Base-by-base conservation (phyloP, 306 rosid species). In the Boehmeria nivea region DNA sequence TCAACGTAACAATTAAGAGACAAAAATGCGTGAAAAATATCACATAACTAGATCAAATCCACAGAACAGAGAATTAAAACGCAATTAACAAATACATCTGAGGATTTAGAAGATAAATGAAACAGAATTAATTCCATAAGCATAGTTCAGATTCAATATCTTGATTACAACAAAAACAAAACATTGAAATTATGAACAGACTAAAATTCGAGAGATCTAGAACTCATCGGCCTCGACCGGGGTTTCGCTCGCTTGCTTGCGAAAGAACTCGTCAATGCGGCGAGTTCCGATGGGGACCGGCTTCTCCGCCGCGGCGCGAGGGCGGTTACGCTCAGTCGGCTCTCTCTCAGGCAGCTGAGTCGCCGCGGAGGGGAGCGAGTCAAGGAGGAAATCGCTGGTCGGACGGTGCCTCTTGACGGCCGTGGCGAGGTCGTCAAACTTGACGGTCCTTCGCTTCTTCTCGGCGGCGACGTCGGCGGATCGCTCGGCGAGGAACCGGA, bases 361-460 rank as follows among this genome's bases (percentile, higher is more conserved):
- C 1, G 83, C 79, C 48, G 43, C 27, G 6, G 87, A 85, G 56
- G 88, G 89, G 53, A 87, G 93, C 33, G 82, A 84, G 36, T 87
- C 96, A 11, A 87, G 81, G 38, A 91, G 99, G 67, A 87, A 91
- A 69, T 91, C 95, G 33, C 80, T 60, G 23, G 84, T 85, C 1
- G 87, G 83, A 0, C 68, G 78, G 67, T 93, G 93, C 58, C 86
- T 84, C 81, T 85, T 85, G 22, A 78, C 89, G 20, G 94, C 86
- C 59, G 58, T 43, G 51, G 85, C 54, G 0, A 84, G 12, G 67
- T 87, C 89, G 22, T 87, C 94, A 0, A 87, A 83, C 69, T 83
- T 93, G 59, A 93, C 83, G 7, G 72, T 83, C 81, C 79, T 84
- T 51, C 96, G 85, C 52, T 93, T 85, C 94, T 83, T 85, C 77